Evolutionary conservation across 495 filamentous ascomycete genomes (phyloP).

Genomic region (Penicillium parvum): DNA sequence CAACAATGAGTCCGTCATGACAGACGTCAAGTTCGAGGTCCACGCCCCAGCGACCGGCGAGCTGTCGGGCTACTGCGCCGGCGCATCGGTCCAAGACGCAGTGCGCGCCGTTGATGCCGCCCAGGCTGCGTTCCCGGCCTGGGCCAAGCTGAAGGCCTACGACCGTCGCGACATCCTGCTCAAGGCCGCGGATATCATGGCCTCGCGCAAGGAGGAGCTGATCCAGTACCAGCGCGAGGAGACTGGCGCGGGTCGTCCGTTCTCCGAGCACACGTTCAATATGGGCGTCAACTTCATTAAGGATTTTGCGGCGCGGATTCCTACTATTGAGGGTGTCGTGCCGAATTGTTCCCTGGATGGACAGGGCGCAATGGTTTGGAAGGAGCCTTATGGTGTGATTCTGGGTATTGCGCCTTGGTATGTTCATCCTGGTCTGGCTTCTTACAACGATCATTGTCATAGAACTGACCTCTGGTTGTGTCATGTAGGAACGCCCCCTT

Average conservation of each 20-base stretch:
- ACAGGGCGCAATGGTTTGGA: constrained; percentile 63
- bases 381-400: constrained; percentile 78
- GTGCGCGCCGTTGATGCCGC: constrained; percentile 55
- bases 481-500: constrained; percentile 59
- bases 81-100: constrained; percentile 64
- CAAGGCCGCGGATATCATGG: constrained; percentile 65
- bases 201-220: constrained; percentile 58
- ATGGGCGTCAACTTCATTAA: constrained; percentile 55
- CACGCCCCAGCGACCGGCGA: constrained; percentile 59
- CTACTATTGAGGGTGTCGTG: constrained; percentile 55
- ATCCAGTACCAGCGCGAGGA: constrained; percentile 60
- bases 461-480: constrained; percentile 3
- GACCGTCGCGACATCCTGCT: constrained; percentile 67
- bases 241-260: constrained; percentile 54
- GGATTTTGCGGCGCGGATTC: constrained; percentile 68
- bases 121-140: constrained; percentile 63
- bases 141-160: constrained; percentile 59
- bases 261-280: constrained; percentile 60
- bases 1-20: constrained; percentile 61
- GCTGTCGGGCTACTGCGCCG: constrained; percentile 55
- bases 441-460: background rate
- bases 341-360: constrained; percentile 53
- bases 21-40: constrained; percentile 61
- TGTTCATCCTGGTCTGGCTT: constrained; percentile 30
- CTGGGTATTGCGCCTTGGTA: constrained; percentile 84